Conservation (phyloP, 768 basidiomycete species). For the Boletus reticulatus region DNA sequence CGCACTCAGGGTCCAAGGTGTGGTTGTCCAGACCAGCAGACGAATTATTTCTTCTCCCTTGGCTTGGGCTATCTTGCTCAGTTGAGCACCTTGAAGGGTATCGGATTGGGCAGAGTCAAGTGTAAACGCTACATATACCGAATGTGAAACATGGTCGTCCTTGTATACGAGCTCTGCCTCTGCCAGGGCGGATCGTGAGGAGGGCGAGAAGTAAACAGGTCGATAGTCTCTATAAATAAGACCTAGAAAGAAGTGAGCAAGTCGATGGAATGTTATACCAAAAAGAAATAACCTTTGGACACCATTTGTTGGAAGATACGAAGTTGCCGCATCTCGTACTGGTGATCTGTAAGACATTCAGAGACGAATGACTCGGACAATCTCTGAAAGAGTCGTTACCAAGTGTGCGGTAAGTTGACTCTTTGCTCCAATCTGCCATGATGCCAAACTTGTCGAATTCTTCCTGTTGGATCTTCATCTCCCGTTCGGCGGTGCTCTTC, state of each 20-base stretch:
- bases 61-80: conserved; percentile 24
- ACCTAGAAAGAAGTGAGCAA: conserved; percentile 38
- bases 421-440: conserved; percentile 85
- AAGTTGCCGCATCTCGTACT: conserved; percentile 87
- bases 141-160: conserved; percentile 84
- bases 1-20: conserved; percentile 94
- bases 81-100: conserved; percentile 13
- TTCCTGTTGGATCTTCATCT: conserved; percentile 70
- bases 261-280: neutral
- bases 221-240: conserved; percentile 84
- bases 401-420: conserved; percentile 79
- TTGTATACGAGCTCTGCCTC: conserved; percentile 93
- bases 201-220: conserved; percentile 94
- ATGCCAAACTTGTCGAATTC: conserved; percentile 84
- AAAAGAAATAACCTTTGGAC: conserved; percentile 54
- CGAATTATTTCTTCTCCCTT: conserved; percentile 39
- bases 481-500: conserved; percentile 64
- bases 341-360: conserved; percentile 54
- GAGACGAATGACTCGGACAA: neutral
- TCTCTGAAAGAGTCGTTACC: conserved; percentile 44
- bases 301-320: conserved; percentile 87
- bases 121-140: conserved; percentile 81
- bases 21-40: conserved; percentile 93
- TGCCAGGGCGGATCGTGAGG: conserved; percentile 89
- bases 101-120: conserved; percentile 38